Evolutionary conservation across 805 yeast species (phyloP), one percentile per base, ranked within the genome.

Genomic region (Ogataea haglerorum): DNA sequence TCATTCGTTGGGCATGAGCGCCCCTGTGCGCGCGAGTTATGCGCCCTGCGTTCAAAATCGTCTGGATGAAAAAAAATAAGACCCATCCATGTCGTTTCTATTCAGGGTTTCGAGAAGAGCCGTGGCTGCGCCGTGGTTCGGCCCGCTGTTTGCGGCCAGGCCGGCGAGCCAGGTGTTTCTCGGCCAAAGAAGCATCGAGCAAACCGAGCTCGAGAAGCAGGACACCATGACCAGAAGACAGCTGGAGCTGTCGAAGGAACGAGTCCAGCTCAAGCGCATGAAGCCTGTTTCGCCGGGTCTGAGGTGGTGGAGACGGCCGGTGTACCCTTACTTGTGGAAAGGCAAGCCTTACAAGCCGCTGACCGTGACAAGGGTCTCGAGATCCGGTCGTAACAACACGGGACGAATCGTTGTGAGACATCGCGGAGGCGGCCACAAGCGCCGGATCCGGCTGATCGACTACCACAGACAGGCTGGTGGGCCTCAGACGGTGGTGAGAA

Each of bases 401-500:
- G 99, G 99, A 51, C 75, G 77, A 52, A 87, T 93, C 55, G 88
- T 96, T 4, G 84, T 87, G 34, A 79, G 99, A 60, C 96, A 93
- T 63, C 80, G 95, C 63, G 99, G 98, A 61, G 99, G 99, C 56
- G 98, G 98, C 25, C 93, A 85, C 62, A 86, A 85, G 63, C 82
- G 91, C 57, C 79, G 99, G 64, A 73, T 86, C 28, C 78, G 99
- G 55, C 62, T 86, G 24, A 74, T 93, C 16, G 99, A 93, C 64
- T 82, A 81, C 56, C 67, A 71, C 53, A 76, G 99, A 57, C 55
- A 61, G 28, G 73, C 61, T 3, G 65, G 80, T 1, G 98, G 97
- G 19, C 75, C 73, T 31, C 93, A 87, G 54, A 73, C 76, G 23
- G 97, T 93, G 16, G 68, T 80, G 48, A 75, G 99, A 61, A 86